Evolutionary conservation across 1,139 yeast species (phyloP).

Genomic region (Kurtzmaniella quercitrusa): DNA sequence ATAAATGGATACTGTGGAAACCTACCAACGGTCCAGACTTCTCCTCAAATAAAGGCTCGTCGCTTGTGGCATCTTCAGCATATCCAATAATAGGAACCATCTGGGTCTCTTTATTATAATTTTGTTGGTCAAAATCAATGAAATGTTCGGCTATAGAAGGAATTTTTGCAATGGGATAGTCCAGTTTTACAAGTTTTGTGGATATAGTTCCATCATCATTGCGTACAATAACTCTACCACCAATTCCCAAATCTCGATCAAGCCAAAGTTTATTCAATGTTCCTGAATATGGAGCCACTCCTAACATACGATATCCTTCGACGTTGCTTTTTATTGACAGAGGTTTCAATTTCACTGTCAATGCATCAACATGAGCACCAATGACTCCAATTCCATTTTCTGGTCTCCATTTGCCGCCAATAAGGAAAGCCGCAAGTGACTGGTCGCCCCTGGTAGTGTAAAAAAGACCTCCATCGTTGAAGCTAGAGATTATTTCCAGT

Average conservation of each 20-base stretch:
- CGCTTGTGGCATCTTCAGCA: slow-evolving; percentile 16
- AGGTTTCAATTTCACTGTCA: slow-evolving; percentile 39
- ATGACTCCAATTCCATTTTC: slow-evolving; percentile 35
- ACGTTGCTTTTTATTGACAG: slow-evolving; percentile 25
- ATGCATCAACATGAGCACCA: slow-evolving; percentile 43
- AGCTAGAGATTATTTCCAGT: slow-evolving; percentile 1
- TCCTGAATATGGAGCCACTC: slow-evolving; percentile 44
- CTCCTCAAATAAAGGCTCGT: slow-evolving; percentile 29
- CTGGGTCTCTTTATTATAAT: slow-evolving; percentile 37
- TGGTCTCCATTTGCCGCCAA: slow-evolving; percentile 40
- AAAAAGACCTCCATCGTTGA: slow-evolving; percentile 19
- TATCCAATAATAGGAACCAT: slow-evolving; percentile 42
- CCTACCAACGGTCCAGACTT: slow-evolving; percentile 32
- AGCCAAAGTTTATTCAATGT: slow-evolving; percentile 34
- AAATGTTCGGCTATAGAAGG: slow-evolving; percentile 44
- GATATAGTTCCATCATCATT: slow-evolving; percentile 19
- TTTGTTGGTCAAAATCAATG: slow-evolving; percentile 28
- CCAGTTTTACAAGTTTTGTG: slow-evolving; percentile 31
- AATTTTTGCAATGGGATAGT: slow-evolving; percentile 38
- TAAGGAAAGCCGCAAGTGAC: slow-evolving; percentile 36
- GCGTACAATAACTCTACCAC: slow-evolving; percentile 38
- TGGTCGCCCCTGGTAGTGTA: slow-evolving; percentile 35
- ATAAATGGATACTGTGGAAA: slow-evolving; percentile 33
- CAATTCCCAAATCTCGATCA: slow-evolving; percentile 45
- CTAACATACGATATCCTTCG: slow-evolving; percentile 41